Evolutionary conservation across 768 basidiomycete species (phyloP).

Genomic region (Tubosaeta sp.): DNA sequence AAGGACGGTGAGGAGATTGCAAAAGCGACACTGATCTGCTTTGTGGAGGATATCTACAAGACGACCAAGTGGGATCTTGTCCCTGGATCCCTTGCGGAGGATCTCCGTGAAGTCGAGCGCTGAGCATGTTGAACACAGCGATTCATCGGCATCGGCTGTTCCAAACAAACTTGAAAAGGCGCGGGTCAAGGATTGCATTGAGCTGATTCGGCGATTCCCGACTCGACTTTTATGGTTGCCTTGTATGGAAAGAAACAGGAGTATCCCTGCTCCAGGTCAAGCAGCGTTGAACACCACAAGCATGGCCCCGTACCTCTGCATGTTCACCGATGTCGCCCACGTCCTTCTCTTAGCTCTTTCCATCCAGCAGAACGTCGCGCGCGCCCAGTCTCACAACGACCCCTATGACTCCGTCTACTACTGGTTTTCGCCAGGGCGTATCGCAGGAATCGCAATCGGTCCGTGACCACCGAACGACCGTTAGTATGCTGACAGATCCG

Average conservation of each 20-base stretch:
- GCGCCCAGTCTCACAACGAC: constrained; percentile 6
- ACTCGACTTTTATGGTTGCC: not conserved
- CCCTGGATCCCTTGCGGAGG: not conserved
- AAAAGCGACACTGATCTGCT: not conserved
- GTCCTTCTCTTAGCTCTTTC: not conserved
- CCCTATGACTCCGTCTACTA: constrained; percentile 1
- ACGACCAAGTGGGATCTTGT: not conserved
- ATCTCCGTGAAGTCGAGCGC: not conserved
- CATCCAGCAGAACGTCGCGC: constrained; percentile 1
- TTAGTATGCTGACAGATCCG: not conserved
- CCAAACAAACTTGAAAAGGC: not conserved
- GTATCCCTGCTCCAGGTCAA: no score
- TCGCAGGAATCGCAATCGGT: constrained; percentile 26
- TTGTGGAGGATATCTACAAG: not conserved
- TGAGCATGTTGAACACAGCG: not conserved
- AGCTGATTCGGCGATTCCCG: not conserved
- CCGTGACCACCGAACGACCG: not conserved
- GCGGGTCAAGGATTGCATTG: not conserved
- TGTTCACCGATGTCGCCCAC: not conserved
- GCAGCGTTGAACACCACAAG: no score
- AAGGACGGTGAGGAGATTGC: not conserved
- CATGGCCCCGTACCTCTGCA: not conserved
- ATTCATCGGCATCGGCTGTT: not conserved
- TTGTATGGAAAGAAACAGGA: not conserved
- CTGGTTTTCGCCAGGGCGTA: constrained; percentile 25